A percentile compares a stretch with the other conserved stretches of the same genome.
These are phyloP conservation scores for Colletotrichum sp. DNA, from an alignment of 2,329 filamentous ascomycete genomes.

Conservation along the genomic window DNA sequence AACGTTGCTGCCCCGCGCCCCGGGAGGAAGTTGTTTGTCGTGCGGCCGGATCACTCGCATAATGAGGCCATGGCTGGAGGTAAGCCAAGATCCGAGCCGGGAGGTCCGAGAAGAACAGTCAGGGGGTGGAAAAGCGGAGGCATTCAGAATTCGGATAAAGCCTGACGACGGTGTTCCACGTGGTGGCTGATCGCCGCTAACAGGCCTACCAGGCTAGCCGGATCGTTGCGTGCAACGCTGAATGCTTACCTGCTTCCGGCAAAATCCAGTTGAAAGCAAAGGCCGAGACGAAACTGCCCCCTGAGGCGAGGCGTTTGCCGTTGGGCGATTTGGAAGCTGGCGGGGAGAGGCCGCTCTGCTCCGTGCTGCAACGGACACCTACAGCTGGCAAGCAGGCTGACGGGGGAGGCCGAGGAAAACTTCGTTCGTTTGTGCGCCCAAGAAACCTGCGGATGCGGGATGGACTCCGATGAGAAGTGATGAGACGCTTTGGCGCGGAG, in stretches of 20 bases:
- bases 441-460: not conserved
- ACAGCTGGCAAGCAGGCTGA: not conserved
- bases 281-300: not conserved
- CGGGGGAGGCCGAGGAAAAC: not conserved
- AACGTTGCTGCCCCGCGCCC: not conserved
- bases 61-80: not conserved
- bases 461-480: not conserved
- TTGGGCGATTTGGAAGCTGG: not conserved
- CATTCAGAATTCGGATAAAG: not conserved
- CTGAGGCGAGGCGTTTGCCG: not conserved
- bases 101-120: not conserved
- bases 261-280: not conserved
- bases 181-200: slow-evolving; percentile 17
- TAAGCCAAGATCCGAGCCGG: not conserved
- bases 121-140: not conserved
- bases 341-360: not conserved
- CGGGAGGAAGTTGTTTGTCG: not conserved
- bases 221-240: slow-evolving; percentile 7
- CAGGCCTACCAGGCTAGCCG: not conserved
- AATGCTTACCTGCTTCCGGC: not conserved
- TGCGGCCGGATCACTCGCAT: not conserved
- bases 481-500: not conserved
- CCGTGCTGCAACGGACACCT: not conserved
- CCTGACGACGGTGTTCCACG: slow-evolving; percentile 2
- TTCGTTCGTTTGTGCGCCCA: not conserved